Evolutionary conservation across 2,329 filamentous ascomycete species (phyloP).

Genomic region (Talaromyces sp.): DNA sequence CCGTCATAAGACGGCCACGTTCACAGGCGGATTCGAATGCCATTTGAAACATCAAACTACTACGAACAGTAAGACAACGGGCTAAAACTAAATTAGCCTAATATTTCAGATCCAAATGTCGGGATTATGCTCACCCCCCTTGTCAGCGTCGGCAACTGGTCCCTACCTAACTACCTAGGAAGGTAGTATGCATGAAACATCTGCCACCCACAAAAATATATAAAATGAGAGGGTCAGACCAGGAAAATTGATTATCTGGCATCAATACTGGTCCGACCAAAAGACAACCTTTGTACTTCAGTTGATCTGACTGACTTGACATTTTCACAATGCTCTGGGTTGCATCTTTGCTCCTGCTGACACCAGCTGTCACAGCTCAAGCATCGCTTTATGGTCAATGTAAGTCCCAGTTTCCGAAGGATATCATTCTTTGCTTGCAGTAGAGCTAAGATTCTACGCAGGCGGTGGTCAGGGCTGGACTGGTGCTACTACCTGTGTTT

Average conservation of each 20-base stretch:
- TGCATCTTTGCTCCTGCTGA: constrained; percentile 3
- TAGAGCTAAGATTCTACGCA: background rate
- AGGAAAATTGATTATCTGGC: background rate
- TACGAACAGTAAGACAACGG: background rate
- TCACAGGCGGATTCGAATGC: background rate
- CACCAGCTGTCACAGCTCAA: constrained; percentile 5
- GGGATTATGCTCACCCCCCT: background rate
- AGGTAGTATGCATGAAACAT: background rate
- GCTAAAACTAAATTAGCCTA: background rate
- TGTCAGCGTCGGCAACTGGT: no score
- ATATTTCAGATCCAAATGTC: background rate
- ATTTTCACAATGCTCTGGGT: background rate
- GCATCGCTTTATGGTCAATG: constrained; percentile 4
- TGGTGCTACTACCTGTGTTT: background rate
- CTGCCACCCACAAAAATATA: background rate
- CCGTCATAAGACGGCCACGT: background rate
- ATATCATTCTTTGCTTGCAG: background rate
- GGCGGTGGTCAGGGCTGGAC: background rate
- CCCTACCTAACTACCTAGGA: no score
- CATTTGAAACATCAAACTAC: background rate
- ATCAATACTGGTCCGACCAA: background rate
- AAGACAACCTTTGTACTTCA: background rate
- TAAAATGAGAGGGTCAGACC: background rate
- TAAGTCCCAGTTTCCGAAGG: background rate
- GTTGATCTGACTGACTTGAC: background rate